Evolutionary conservation across 352 stramenopile species (phyloP), one percentile per base, ranked within the genome.

Genomic region (Globisporangium recalcitrans): DNA sequence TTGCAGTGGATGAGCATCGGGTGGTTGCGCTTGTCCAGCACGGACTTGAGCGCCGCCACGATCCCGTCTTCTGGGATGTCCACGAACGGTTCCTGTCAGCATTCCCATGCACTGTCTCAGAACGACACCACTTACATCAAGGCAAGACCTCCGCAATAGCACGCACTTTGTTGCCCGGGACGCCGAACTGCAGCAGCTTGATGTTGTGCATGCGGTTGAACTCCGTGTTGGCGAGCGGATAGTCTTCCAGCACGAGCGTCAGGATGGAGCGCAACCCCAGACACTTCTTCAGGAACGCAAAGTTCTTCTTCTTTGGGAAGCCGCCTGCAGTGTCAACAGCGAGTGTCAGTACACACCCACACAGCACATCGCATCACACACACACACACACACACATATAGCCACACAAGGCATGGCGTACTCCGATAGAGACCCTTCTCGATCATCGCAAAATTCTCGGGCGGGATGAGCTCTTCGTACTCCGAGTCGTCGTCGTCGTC

Each of bases 221-320:
- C 60, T 88, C 81, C 27, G 67, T 80, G 58, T 94, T 93, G 19
- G 82, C 80, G 29, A 90, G 67, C 36, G 87, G 87, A 63, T 96
- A 96, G 70, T 96, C 87, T 64, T 96, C 87, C 55, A 93, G 71
- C 40, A 96, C 85, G 13, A 96, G 66, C 63, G 85, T 93, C 57
- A 96, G 67, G 71, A 96, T 93, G 22, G 80, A 91, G 57, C 80
- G 82, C 44, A 96, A 70, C 32, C 80, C 78, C 46, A 96, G 65
- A 26, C 74, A 85, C 61, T 88, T 84, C 44, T 85, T 80, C 2
- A 96, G 65, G 59, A 96, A 96, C 5, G 82, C 69, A 66, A 94
- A 91, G 70, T 96, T 93, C 65, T 96, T 96, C 63, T 90, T 93
- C 74, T 93, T 93, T 6, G 87, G 87, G 70, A 96, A 96, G 5